phyloP scores from a whole-genome alignment of 2,329 filamentous ascomycete species.

The Apiospora malaysiana region DNA sequence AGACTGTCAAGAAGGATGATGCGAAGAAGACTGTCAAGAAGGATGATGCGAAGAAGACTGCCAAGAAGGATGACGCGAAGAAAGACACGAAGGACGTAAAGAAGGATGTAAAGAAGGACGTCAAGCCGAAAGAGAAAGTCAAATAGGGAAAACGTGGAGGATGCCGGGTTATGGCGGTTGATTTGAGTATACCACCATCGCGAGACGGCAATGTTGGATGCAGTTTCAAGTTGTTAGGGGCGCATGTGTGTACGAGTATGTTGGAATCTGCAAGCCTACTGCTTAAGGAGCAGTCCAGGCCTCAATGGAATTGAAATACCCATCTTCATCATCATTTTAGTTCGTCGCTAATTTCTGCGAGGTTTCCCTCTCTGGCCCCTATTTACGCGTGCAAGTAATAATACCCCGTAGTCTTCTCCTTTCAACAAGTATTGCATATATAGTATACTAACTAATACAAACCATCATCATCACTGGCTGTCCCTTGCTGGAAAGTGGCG shows the following conservation, averaged over 20 bases:
- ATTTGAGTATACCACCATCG: background rate
- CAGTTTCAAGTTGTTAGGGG: background rate
- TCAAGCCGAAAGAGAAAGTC: background rate
- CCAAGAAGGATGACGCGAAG: no score
- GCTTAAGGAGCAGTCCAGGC: background rate
- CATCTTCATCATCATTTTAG: conserved; percentile 13
- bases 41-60: no score
- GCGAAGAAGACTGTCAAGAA: no score
- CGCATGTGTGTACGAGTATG: background rate
- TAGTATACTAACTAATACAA: conserved; percentile 51
- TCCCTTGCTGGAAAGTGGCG: conserved; percentile 57
- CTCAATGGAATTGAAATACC: conserved; percentile 14
- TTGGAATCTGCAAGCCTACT: background rate
- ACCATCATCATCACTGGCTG: conserved; percentile 62
- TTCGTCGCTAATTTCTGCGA: background rate
- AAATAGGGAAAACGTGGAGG: background rate
- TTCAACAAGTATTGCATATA: background rate
- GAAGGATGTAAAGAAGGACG: conserved; percentile 24
- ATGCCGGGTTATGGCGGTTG: background rate
- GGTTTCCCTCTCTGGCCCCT: background rate
- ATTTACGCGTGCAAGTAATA: background rate
- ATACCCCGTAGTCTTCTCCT: background rate
- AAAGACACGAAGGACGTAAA: conserved; percentile 24
- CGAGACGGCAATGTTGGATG: background rate
- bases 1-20: conserved; percentile 23